A percentile compares a stretch with the other conserved stretches of the same genome.
Evolutionary conservation across 768 basidiomycete species (phyloP).

Genomic region (Mycena rosella): DNA sequence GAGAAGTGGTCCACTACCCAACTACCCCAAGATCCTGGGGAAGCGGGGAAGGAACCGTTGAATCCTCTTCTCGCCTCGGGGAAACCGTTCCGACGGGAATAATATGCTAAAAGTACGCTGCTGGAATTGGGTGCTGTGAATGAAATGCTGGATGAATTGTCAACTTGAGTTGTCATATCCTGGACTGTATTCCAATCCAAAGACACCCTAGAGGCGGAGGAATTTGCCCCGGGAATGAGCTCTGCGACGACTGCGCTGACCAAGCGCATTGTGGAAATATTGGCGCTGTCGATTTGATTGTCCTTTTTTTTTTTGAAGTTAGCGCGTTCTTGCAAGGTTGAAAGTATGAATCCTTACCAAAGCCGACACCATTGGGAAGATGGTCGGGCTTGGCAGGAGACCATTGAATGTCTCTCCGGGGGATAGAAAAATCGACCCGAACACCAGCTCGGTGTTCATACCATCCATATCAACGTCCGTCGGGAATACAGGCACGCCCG

Average conservation of each 20-base stretch:
- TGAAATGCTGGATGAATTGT: conserved; percentile 13
- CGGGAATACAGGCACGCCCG: conserved; percentile 33
- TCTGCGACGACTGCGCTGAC: conserved; percentile 35
- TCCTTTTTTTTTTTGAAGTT: too few species aligned
- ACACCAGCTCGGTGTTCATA: conserved; percentile 37
- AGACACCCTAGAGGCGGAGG: conserved; percentile 22
- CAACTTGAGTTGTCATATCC: conserved; percentile 31
- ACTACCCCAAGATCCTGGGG: conserved; percentile 36
- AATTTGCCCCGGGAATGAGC: conserved; percentile 27
- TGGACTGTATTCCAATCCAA: conserved; percentile 36
- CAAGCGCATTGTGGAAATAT: conserved; percentile 31
- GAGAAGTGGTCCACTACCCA: conserved; percentile 38
- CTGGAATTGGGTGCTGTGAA: conserved; percentile 33
- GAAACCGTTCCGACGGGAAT: conserved; percentile 34
- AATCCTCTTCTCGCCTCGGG: conserved; percentile 34
- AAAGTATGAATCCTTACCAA: too few species aligned
- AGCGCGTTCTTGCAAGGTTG: too few species aligned
- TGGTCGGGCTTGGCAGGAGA: conserved; percentile 22
- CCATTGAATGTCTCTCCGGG: conserved; percentile 26
- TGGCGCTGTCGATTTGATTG: conserved; percentile 28
- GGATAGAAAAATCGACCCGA: conserved; percentile 31
- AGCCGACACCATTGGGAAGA: conserved; percentile 30
- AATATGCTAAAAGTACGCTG: conserved; percentile 34
- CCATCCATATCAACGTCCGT: conserved; percentile 34
- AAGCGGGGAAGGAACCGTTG: conserved; percentile 21